A percentile compares a stretch with the other conserved stretches of the same genome.
These are phyloP conservation scores for Kwoniella botswanensis DNA, from an alignment of 768 basidiomycete species.

Conservation along the genomic window DNA sequence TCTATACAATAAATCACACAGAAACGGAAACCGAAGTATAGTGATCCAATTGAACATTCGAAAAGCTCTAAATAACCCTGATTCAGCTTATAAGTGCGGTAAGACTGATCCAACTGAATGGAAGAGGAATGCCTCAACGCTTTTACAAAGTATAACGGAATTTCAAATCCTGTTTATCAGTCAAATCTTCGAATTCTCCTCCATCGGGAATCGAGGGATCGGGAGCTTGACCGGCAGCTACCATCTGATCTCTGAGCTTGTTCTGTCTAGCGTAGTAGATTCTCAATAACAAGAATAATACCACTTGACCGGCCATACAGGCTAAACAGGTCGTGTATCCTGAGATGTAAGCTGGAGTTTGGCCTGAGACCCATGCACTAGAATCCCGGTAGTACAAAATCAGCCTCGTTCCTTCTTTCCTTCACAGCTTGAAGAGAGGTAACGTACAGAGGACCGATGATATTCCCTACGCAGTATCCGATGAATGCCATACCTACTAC, in stretches of 20 bases:
- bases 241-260: constrained; percentile 5
- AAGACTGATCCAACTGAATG: neutral
- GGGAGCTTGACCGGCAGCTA: constrained; percentile 1
- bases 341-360: constrained; percentile 14
- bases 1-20: too few relatives aligned
- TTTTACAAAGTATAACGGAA: constrained; percentile 13
- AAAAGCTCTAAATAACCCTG: too few relatives aligned
- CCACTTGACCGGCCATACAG: constrained; percentile 17
- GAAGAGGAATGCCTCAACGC: neutral
- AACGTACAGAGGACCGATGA: constrained; percentile 13
- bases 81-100: too few relatives aligned
- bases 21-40: too few relatives aligned
- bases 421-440: neutral
- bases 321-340: constrained; percentile 14
- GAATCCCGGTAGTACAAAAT: neutral
- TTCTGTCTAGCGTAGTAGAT: constrained; percentile 8
- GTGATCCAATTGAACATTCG: too few relatives aligned
- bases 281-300: constrained; percentile 8
- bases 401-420: neutral
- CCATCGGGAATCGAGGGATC: neutral
- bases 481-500: constrained; percentile 13
- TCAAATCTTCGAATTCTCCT: constrained; percentile 15
- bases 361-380: constrained; percentile 13
- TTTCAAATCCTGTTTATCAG: constrained; percentile 15
- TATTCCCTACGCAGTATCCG: constrained; percentile 16